Evolutionary conservation across 257 asterid species (phyloP).

Genomic region (Craterostigma plantagineum): DNA sequence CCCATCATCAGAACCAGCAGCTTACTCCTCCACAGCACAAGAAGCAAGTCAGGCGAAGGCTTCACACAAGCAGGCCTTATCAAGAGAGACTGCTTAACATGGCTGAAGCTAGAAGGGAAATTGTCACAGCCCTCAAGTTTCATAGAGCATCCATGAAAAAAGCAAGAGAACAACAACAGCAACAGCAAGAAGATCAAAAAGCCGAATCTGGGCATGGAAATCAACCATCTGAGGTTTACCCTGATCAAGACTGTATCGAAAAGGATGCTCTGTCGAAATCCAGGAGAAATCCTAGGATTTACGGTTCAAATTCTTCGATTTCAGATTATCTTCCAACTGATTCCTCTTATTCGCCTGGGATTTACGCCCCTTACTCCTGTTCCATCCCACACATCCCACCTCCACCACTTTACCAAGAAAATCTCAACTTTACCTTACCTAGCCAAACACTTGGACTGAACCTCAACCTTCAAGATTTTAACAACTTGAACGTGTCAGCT

Average conservation of each 20-base stretch:
- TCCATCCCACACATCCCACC: slow-evolving; percentile 31
- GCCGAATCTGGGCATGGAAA: slow-evolving; percentile 8
- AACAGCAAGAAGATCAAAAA: slow-evolving; percentile 12
- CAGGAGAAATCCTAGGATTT: slow-evolving; percentile 43
- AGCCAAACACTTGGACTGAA: slow-evolving; percentile 80
- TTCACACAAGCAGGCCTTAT: slow-evolving; percentile 85
- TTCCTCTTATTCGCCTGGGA: slow-evolving; percentile 19
- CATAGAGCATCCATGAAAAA: slow-evolving; percentile 88
- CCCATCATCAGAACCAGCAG: slow-evolving; percentile 12
- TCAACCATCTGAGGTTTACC: slow-evolving; percentile 18
- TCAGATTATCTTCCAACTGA: slow-evolving; percentile 14
- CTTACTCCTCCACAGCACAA: slow-evolving; percentile 30
- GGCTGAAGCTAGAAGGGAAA: slow-evolving; percentile 97
- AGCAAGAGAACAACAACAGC: slow-evolving; percentile 36
- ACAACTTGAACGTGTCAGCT: slow-evolving; percentile 27
- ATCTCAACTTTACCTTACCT: slow-evolving; percentile 55
- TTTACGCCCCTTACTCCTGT: slow-evolving; percentile 43
- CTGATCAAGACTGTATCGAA: slow-evolving; percentile 23
- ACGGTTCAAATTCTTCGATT: slow-evolving; percentile 26
- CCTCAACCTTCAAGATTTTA: slow-evolving; percentile 76
- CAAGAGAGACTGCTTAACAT: slow-evolving; percentile 88
- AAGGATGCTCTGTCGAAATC: slow-evolving; percentile 36
- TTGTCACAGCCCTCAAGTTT: slow-evolving; percentile 85
- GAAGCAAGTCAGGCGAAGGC: slow-evolving; percentile 77
- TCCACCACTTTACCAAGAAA: slow-evolving; percentile 30